These are phyloP conservation scores for Hyaloscypha finlandica DNA, from an alignment of 495 filamentous ascomycete genomes.

Conservation along the genomic window DNA sequence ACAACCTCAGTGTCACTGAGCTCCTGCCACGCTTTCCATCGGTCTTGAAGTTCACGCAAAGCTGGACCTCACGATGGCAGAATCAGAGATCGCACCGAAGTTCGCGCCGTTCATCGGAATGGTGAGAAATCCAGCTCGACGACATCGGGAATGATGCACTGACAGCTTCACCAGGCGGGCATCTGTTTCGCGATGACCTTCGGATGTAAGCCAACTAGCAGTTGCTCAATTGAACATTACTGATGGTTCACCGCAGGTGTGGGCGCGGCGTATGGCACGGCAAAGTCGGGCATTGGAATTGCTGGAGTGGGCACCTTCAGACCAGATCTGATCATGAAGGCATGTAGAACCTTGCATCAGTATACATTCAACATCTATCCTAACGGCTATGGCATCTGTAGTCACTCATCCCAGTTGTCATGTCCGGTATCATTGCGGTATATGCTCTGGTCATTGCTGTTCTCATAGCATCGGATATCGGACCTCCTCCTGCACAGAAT, in stretches of 20 bases:
- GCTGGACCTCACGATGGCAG: conserved; percentile 25
- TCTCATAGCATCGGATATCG: conserved; percentile 84
- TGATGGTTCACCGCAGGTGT: conserved; percentile 56
- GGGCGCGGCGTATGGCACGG: conserved; percentile 96
- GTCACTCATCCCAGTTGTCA: conserved; percentile 95
- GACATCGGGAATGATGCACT: conserved; percentile 20
- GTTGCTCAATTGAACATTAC: conserved; percentile 14
- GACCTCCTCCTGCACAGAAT: conserved; percentile 58
- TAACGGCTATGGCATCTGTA: conserved; percentile 39
- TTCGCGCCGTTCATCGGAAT: conserved; percentile 98
- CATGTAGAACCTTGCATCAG: conserved; percentile 36
- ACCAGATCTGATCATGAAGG: conserved; percentile 98
- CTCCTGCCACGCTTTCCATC: background rate
- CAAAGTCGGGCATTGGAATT: conserved; percentile 96
- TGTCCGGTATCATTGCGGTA: conserved; percentile 99
- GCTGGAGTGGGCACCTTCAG: conserved; percentile 90
- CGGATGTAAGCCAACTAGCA: conserved; percentile 66
- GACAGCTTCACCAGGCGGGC: conserved; percentile 64
- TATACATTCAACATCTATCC: conserved; percentile 3
- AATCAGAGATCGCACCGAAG: conserved; percentile 62
- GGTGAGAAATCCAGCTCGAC: conserved; percentile 56
- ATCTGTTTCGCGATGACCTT: conserved; percentile 96
- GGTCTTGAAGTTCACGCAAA: conserved; percentile 5
- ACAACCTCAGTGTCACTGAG: conserved; percentile 5
- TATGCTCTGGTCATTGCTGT: conserved; percentile 97